These are phyloP conservation scores for Barnettozyma sp. DNA, from an alignment of 805 yeast species.

Conservation along the genomic window DNA sequence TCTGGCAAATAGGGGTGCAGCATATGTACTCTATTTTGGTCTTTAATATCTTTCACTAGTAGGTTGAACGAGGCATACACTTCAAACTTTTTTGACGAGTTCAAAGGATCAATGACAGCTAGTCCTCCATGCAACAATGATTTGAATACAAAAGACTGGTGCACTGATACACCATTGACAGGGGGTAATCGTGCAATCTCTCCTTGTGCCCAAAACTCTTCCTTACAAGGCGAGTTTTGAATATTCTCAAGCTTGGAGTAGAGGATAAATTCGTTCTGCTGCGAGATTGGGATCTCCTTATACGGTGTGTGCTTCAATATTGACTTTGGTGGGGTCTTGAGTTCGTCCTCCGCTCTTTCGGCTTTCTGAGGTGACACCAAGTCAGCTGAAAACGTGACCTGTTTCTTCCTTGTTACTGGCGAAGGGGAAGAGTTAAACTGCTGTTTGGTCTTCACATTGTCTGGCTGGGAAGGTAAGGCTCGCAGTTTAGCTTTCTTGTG, in stretches of 20 bases:
- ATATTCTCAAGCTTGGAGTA: background rate
- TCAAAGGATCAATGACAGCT: constrained; percentile 6
- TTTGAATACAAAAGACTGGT: constrained; percentile 14
- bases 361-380: constrained; percentile 4
- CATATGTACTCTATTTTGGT: constrained; percentile 7
- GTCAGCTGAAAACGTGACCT: constrained; percentile 16
- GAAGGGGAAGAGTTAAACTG: constrained; percentile 21
- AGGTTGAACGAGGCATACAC: constrained; percentile 22
- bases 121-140: constrained; percentile 21
- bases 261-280: constrained; percentile 11
- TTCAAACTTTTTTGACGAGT: constrained; percentile 21
- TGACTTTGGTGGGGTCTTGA: constrained; percentile 19
- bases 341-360: no score
- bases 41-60: constrained; percentile 19
- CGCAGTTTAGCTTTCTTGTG: constrained; percentile 10
- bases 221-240: constrained; percentile 4
- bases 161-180: no score
- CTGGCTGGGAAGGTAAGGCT: constrained; percentile 24
- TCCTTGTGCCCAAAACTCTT: constrained; percentile 24
- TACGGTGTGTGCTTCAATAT: constrained; percentile 16
- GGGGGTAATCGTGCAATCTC: constrained; percentile 18
- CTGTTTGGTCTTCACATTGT: no score
- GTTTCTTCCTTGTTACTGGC: constrained; percentile 14
- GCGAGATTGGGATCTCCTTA: constrained; percentile 5
- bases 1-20: constrained; percentile 8